Conservation (phyloP, 495 filamentous ascomycete genomes). For the Penicillium bovifimosum region DNA sequence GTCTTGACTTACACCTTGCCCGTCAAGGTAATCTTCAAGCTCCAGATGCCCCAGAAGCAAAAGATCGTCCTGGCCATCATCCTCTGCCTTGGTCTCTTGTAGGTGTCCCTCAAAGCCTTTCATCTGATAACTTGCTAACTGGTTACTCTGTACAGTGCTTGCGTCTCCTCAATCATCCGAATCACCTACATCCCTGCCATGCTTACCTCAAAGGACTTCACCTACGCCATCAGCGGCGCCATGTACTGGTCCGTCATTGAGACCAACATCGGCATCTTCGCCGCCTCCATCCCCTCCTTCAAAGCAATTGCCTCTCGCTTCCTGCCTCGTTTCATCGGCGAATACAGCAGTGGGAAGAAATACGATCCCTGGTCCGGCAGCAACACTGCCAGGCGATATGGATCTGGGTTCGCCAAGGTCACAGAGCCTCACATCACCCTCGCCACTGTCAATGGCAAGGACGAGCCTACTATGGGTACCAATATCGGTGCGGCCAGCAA, state of each 20-base stretch:
- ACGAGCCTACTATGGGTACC: slow-evolving; percentile 20
- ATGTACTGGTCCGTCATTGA: slow-evolving; percentile 45
- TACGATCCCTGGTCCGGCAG: slow-evolving; percentile 27
- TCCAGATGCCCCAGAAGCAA: slow-evolving; percentile 32
- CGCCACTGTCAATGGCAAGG: slow-evolving; percentile 12
- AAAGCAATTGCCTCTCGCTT: slow-evolving; percentile 40
- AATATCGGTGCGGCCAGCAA: slow-evolving; percentile 21
- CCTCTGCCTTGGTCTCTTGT: slow-evolving; percentile 41
- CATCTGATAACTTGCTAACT: background rate
- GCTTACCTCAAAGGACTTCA: slow-evolving; percentile 31
- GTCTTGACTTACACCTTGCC: slow-evolving; percentile 46
- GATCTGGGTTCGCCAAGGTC: slow-evolving; percentile 29
- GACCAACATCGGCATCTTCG: slow-evolving; percentile 39
- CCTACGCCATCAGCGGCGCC: slow-evolving; percentile 36
- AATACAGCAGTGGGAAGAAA: slow-evolving; percentile 30
- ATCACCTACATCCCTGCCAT: slow-evolving; percentile 38
- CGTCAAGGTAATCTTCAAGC: slow-evolving; percentile 33
- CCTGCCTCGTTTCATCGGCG: slow-evolving; percentile 36
- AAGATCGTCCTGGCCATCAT: slow-evolving; percentile 32
- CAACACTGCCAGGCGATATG: slow-evolving; percentile 16
- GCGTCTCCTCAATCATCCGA: slow-evolving; percentile 39
- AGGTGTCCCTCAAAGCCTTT: slow-evolving; percentile 3
- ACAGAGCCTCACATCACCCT: slow-evolving; percentile 21
- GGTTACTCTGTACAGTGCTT: slow-evolving; percentile 23
- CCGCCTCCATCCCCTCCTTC: slow-evolving; percentile 39